Percentiles rank a stretch among this genome's conserved stretches.
Conservation (phyloP, 345 rosid species). For the Hevea brasiliensis region DNA sequence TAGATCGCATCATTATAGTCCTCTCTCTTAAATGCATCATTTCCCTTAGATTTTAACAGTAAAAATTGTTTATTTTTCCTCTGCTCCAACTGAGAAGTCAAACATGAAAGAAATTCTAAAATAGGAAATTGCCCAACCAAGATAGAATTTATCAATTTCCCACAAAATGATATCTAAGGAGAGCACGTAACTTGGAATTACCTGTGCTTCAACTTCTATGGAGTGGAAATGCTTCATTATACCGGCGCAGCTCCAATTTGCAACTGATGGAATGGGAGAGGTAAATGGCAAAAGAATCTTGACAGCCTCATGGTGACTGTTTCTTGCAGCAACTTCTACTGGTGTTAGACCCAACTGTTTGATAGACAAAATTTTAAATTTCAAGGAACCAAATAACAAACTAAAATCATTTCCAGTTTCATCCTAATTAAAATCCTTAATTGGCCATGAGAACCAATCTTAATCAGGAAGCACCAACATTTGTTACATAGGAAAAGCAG, state of each 20-base stretch:
- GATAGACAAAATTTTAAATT: background rate
- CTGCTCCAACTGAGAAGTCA: background rate
- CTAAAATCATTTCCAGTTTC: no score
- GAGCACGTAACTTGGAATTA: background rate
- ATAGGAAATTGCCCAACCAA: no score
- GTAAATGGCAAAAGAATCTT: slow-evolving; percentile 3
- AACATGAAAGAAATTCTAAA: background rate
- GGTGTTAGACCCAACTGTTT: slow-evolving; percentile 12
- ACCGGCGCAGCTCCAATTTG: slow-evolving; percentile 5
- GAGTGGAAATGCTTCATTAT: background rate
- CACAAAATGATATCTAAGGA: no score
- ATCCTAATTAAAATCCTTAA: no score
- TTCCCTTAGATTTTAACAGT: background rate
- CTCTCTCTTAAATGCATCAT: background rate
- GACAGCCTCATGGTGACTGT: background rate
- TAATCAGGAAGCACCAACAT: no score
- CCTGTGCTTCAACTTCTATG: background rate
- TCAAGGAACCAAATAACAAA: background rate
- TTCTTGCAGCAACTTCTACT: slow-evolving; percentile 5
- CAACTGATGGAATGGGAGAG: background rate
- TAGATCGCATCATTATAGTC: slow-evolving; percentile 8
- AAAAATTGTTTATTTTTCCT: background rate
- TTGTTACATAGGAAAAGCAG: background rate
- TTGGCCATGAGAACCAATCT: no score
- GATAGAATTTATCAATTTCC: no score